phyloP scores from a whole-genome alignment of 192 early-diverging fungal genomes.

The Spizellomyces punctatus region DNA sequence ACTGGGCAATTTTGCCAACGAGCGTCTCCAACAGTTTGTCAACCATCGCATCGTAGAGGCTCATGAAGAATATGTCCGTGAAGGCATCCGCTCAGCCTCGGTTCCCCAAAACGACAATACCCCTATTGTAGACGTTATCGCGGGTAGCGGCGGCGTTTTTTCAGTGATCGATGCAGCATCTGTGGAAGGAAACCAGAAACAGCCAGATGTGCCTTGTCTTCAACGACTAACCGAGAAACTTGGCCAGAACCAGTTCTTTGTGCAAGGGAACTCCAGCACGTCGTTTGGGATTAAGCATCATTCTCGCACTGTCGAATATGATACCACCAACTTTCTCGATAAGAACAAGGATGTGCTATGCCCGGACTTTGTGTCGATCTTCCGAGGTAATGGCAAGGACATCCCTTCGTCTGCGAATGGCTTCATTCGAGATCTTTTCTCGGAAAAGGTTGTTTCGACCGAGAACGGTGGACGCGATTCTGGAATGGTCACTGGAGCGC shows the following conservation, averaged over 20 bases:
- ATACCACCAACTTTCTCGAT: constrained; percentile 75
- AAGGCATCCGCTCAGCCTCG: constrained; percentile 52
- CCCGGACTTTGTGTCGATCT: constrained; percentile 83
- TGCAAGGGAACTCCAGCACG: constrained; percentile 9
- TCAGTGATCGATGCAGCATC: constrained; percentile 30
- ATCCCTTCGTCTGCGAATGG: constrained; percentile 61
- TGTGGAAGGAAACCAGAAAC: neutral
- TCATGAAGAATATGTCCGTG: constrained; percentile 54
- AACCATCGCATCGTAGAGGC: constrained; percentile 59
- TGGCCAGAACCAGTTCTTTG: constrained; percentile 21
- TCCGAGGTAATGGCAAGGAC: constrained; percentile 58
- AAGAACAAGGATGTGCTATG: constrained; percentile 71
- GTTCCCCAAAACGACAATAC: constrained; percentile 48
- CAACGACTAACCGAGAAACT: constrained; percentile 24
- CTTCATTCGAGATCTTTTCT: constrained; percentile 77
- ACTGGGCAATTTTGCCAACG: constrained; percentile 52
- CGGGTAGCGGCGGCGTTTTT: constrained; percentile 41
- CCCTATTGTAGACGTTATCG: constrained; percentile 57
- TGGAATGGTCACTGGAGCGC: constrained; percentile 72
- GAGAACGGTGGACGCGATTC: constrained; percentile 76
- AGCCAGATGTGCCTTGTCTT: constrained; percentile 17
- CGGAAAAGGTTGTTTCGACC: constrained; percentile 68
- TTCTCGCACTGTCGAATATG: constrained; percentile 73
- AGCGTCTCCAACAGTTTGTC: constrained; percentile 66
- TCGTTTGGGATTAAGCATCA: constrained; percentile 80